Evolutionary conservation across 768 basidiomycete species (phyloP).

Genomic region (Leccinellum albellum): DNA sequence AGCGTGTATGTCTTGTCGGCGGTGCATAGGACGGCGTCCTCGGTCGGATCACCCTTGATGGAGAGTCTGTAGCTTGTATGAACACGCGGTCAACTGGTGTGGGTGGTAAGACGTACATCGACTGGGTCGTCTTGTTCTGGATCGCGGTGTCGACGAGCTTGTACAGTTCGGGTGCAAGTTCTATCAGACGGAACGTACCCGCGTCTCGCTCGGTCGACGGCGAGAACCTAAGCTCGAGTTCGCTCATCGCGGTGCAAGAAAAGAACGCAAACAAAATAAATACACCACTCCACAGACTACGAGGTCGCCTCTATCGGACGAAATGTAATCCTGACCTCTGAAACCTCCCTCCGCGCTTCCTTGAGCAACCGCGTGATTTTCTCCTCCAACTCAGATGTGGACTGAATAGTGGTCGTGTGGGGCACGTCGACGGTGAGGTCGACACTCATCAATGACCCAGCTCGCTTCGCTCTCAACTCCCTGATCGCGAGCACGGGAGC

Average conservation of each 20-base stretch:
- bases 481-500: conserved; percentile 42
- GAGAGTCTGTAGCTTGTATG: conserved; percentile 43
- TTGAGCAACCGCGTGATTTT: conserved; percentile 55
- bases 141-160: conserved; percentile 54
- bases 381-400: conserved; percentile 58
- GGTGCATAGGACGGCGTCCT: conserved; percentile 91
- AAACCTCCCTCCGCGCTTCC: conserved; percentile 57
- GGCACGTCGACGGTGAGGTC: conserved; percentile 78
- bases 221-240: conserved; percentile 49
- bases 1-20: conserved; percentile 73
- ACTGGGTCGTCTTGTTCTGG: conserved; percentile 30
- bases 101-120: too few relatives aligned
- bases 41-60: conserved; percentile 77
- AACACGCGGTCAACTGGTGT: too few relatives aligned
- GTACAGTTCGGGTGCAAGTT: conserved; percentile 69
- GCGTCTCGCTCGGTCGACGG: conserved; percentile 42
- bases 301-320: conserved; percentile 35
- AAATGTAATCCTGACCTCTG: conserved; percentile 71
- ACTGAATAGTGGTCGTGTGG: conserved; percentile 49
- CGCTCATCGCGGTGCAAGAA: conserved; percentile 14
- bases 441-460: conserved; percentile 79
- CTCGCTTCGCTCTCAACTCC: conserved; percentile 67
- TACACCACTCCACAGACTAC: background rate
- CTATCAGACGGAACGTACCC: conserved; percentile 64
- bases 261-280: background rate